Base-by-base conservation (phyloP, 352 stramenopile genomes). In the Peronosclerospora sorghi region DNA sequence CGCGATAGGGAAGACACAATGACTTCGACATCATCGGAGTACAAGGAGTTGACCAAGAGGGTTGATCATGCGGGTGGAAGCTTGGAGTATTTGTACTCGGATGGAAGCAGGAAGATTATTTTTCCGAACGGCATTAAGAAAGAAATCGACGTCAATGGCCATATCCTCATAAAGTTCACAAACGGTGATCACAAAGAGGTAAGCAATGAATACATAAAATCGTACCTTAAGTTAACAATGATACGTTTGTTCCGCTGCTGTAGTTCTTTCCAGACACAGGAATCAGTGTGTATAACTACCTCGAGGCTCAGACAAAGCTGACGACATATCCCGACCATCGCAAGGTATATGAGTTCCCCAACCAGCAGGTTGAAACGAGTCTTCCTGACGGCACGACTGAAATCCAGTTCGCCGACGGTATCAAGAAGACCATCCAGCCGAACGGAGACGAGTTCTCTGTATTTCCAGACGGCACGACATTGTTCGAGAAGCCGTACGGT, bases 271-370 rank as follows among this genome's bases (percentile, higher is more conserved):
- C 81, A 27, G 52, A 80, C 57, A 94, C 73, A 19, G 84, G 84
- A 20, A 82, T 95, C 41, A 88, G 80, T 59, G 76, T 97, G 35
- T 98, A 98, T 63, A 96, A 94, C 56, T 97, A 97, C 65, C 65
- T 78, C 38, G 77, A 89, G 30, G 86, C 92, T 8, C 56, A 96
- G 46, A 97, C 93, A 10, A 97, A 86, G 52, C 79, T 98, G 28
- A 96, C 90, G 8, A 97, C 83, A 5, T 92, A 94, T 55, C 68
- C 86, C 5, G 91, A 98, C 59, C 87, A 91, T 20, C 86, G 84
- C 5, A 91, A 97, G 43, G 75, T 98, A 12, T 98, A 97, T 59
- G 88, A 98, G 60, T 99, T 98, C 51, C 75, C 95, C 0, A 97
- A 96, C 51, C 67, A 93, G 23, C 90, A 97, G 62, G 65, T 96